phyloP scores from a whole-genome alignment of 192 early-diverging fungal species.

The Coemansia sp. region DNA sequence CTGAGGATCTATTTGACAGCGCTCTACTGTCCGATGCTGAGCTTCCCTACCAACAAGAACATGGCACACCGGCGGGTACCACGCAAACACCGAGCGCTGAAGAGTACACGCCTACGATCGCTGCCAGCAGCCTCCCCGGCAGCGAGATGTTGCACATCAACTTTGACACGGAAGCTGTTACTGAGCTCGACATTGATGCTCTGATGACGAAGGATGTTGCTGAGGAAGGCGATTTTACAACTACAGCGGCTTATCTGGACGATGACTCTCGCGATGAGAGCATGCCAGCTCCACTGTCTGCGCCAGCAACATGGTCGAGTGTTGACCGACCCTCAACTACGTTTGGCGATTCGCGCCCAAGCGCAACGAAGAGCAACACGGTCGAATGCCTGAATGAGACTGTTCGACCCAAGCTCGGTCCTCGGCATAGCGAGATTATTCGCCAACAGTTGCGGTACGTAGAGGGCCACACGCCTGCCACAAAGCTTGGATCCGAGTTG shows the following conservation, averaged over 20 bases:
- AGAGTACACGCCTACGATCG: constrained; percentile 27
- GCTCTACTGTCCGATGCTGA: constrained; percentile 31
- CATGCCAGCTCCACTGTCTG: neutral
- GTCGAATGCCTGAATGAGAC: neutral
- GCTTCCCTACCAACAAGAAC: constrained; percentile 38
- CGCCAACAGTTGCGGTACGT: constrained; percentile 37
- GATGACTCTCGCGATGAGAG: neutral
- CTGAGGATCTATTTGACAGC: constrained; percentile 27
- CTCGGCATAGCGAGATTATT: constrained; percentile 32
- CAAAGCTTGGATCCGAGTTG: constrained; percentile 56
- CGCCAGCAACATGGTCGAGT: neutral
- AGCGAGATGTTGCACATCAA: constrained; percentile 2
- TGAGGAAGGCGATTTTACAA: neutral
- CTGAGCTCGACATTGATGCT: neutral
- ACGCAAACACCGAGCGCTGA: neutral
- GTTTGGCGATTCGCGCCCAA: neutral
- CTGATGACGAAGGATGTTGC: neutral
- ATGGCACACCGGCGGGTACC: neutral
- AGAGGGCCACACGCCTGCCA: constrained; percentile 36
- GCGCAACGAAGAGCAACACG: neutral
- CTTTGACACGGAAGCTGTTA: constrained; percentile 8
- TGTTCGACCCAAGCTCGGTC: neutral
- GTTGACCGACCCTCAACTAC: neutral
- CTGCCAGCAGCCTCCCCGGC: constrained; percentile 8
- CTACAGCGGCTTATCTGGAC: neutral